Conservation (phyloP, 2,329 filamentous ascomycete genomes). For the Thielaviopsis ethacetica region DNA sequence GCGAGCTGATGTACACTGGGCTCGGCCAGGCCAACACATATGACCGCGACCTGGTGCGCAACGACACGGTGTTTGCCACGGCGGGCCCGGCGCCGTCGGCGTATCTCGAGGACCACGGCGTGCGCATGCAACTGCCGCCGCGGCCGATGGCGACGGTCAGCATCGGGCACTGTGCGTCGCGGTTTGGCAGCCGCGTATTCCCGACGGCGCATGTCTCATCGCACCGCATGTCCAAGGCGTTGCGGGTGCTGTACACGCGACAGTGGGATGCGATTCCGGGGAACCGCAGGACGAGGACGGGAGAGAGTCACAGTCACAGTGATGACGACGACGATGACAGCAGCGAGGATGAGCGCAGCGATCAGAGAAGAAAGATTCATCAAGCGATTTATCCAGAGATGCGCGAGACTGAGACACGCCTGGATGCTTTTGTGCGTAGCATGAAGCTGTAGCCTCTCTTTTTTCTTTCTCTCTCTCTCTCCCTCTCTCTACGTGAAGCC, state of each 20-base stretch:
- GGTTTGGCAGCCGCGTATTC: neutral
- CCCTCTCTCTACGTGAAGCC: no score
- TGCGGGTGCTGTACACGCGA: neutral
- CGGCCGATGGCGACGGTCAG: neutral
- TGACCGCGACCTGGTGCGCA: slow-evolving; percentile 3
- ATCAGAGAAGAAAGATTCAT: no score
- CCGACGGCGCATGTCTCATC: neutral
- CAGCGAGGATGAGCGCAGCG: no score
- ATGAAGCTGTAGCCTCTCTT: neutral
- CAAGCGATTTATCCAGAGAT: slow-evolving; percentile 14
- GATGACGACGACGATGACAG: neutral
- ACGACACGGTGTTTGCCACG: neutral
- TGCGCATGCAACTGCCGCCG: neutral
- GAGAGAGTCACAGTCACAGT: slow-evolving; percentile 1
- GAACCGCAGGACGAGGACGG: neutral
- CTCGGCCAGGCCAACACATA: slow-evolving; percentile 6
- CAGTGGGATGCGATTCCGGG: neutral
- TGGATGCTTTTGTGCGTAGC: slow-evolving; percentile 18
- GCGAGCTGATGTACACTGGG: slow-evolving; percentile 12
- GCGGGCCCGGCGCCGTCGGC: neutral
- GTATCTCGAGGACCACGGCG: neutral
- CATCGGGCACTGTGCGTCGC: neutral
- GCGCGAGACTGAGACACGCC: slow-evolving; percentile 18
- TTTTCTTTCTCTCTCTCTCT: no score
- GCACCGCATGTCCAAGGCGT: neutral